Evolutionary conservation across 2,329 filamentous ascomycete species (phyloP).

Genomic region (Amauroascus verrucosus): DNA sequence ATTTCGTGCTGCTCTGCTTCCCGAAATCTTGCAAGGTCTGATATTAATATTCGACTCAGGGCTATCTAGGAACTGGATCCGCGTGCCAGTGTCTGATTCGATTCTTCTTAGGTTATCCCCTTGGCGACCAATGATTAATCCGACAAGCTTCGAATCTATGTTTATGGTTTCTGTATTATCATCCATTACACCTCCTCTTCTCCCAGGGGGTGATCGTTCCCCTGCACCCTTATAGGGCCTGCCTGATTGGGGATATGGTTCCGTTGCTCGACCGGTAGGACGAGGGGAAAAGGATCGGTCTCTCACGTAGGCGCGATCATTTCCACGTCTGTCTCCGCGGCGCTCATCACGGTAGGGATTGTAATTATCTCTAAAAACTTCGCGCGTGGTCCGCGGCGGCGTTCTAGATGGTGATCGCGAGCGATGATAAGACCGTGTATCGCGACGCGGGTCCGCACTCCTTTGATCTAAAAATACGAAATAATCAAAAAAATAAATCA

Average conservation of each 20-base stretch:
- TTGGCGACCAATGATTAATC: constrained; percentile 80
- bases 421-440: constrained; percentile 46
- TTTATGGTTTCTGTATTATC: constrained; percentile 72
- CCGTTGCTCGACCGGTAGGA: constrained; percentile 43
- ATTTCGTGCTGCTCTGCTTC: constrained; percentile 58
- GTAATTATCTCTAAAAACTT: constrained; percentile 62
- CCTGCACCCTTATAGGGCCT: constrained; percentile 40
- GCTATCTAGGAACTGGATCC: constrained; percentile 78
- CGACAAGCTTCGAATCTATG: constrained; percentile 77
- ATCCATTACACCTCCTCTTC: constrained; percentile 39
- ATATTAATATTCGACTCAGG: constrained; percentile 60
- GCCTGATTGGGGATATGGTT: constrained; percentile 48
- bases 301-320: constrained; percentile 50
- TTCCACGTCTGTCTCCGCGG: constrained; percentile 49
- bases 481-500: not conserved
- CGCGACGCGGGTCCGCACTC: constrained; percentile 32
- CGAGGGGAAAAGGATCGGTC: constrained; percentile 62
- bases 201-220: constrained; percentile 50
- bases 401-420: constrained; percentile 53
- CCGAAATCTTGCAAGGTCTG: constrained; percentile 78
- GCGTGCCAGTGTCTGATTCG: constrained; percentile 68
- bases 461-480: constrained; percentile 10
- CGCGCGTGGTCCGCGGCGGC: constrained; percentile 54
- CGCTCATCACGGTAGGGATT: constrained; percentile 82
- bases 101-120: constrained; percentile 82